Conservation (phyloP, 257 asterid species). For the Misopates orontium region DNA sequence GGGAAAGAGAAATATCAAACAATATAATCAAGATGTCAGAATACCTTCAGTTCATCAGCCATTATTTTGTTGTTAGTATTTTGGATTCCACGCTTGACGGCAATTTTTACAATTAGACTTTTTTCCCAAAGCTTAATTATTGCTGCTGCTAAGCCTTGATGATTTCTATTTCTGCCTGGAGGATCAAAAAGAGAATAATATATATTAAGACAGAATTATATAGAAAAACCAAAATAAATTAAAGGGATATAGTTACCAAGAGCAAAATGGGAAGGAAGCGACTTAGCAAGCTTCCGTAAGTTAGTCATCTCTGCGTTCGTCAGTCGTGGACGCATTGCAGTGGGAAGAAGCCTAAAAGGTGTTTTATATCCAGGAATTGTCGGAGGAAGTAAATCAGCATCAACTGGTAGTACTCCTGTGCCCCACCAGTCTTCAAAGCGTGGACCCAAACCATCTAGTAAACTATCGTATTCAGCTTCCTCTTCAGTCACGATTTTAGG, state of each 20-base stretch:
- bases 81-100: constrained; percentile 99
- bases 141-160: constrained; percentile 92
- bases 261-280: constrained; percentile 94
- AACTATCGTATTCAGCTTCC: constrained; percentile 66
- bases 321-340: constrained; percentile 83
- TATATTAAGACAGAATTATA: constrained; percentile 15
- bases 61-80: constrained; percentile 93
- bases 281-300: constrained; percentile 80
- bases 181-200: constrained; percentile 23
- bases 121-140: constrained; percentile 95
- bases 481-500: constrained; percentile 56
- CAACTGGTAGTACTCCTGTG: constrained; percentile 96
- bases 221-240: constrained; percentile 5
- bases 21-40: constrained; percentile 17
- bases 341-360: constrained; percentile 94
- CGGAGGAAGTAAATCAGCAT: constrained; percentile 94
- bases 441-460: constrained; percentile 91
- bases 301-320: constrained; percentile 98
- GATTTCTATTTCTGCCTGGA: constrained; percentile 92
- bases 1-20: constrained; percentile 17
- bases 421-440: constrained; percentile 99
- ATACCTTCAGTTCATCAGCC: constrained; percentile 97
- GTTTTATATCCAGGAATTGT: constrained; percentile 84
- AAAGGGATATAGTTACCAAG: constrained; percentile 58
- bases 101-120: constrained; percentile 91